Base-by-base conservation (phyloP, 441 rosid genomes). In the Capsella rubella region DNA sequence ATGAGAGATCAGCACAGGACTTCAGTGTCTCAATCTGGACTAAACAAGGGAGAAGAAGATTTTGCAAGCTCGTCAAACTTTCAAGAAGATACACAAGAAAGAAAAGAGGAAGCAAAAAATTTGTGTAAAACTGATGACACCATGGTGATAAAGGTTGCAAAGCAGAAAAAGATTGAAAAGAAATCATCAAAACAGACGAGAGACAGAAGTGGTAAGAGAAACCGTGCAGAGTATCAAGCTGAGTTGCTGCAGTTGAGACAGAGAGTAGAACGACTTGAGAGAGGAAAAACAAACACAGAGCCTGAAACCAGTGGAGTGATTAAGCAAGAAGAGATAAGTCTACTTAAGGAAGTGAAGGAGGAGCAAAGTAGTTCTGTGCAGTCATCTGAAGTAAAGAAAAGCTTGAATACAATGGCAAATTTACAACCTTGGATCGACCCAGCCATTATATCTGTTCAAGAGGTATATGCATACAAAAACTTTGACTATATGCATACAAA, bases 201-300 rank as follows among this genome's bases (percentile, higher is more conserved):
- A 72, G 58, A 56, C 67, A 16, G 83, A 79, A 66, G 65, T 54
- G 71, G 79, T 34, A 56, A 80, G 81, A 80, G 83, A 75, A 54
- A 78, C 67, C 80, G 80, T 37, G 75, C 77, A n/a, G 83, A 67
- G 67, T 76, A 71, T 72, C 86, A 55, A 58, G 15, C 75, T 28
- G 91, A 87, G 21, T 29, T 82, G 75, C 84, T 83, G 64, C 80
- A 76, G 58, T 71, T 88, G 75, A 75, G 79, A 28, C 68, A 79
- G 70, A 87, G 92, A 84, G 70, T 92, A 4, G 89, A 89, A 79
- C 75, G 56, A 62, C 94, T 92, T 18, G 97, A 95, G 82, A 53
- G 64, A 49, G 82, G 56, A n/a, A 83, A 71, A 78, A 78, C 28
- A 13, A 72, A 49, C 40, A 40, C 49, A 60, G 80, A 61, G 61